Conservation (phyloP, 306 rosid genomes). For the Aeschynomene evenia region DNA sequence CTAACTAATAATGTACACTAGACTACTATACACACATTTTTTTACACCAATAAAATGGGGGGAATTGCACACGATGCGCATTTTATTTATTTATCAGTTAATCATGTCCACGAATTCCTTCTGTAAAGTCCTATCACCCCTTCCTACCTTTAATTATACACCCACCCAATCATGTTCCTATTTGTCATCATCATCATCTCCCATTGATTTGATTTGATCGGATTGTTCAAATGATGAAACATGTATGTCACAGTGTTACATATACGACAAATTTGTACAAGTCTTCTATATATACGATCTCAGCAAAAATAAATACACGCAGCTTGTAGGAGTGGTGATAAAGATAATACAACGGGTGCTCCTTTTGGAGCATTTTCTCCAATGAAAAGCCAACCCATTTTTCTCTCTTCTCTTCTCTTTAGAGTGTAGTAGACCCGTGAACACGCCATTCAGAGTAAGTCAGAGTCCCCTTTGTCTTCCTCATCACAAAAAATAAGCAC, state of each 20-base stretch:
- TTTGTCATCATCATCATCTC: no score
- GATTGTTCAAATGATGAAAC: neutral
- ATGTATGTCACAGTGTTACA: neutral
- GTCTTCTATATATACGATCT: neutral
- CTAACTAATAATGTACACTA: neutral
- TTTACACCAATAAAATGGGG: neutral
- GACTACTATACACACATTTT: neutral
- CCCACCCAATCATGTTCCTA: neutral
- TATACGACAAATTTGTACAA: neutral
- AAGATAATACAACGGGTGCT: no score
- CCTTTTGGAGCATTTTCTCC: no score
- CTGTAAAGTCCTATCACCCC: neutral
- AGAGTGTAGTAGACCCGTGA: no score
- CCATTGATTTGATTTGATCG: no score
- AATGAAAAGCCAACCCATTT: no score
- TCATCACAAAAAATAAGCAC: no score
- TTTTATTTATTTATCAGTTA: constrained; percentile 19
- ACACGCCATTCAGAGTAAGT: no score
- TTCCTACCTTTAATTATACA: neutral
- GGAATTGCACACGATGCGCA: neutral
- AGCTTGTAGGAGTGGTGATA: neutral
- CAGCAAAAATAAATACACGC: neutral
- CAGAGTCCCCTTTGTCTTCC: no score
- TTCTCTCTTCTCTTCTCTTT: no score
- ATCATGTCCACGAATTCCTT: neutral